These are phyloP conservation scores for Stachybotrys chartarum DNA, from an alignment of 2,329 filamentous ascomycete genomes.

Conservation along the genomic window DNA sequence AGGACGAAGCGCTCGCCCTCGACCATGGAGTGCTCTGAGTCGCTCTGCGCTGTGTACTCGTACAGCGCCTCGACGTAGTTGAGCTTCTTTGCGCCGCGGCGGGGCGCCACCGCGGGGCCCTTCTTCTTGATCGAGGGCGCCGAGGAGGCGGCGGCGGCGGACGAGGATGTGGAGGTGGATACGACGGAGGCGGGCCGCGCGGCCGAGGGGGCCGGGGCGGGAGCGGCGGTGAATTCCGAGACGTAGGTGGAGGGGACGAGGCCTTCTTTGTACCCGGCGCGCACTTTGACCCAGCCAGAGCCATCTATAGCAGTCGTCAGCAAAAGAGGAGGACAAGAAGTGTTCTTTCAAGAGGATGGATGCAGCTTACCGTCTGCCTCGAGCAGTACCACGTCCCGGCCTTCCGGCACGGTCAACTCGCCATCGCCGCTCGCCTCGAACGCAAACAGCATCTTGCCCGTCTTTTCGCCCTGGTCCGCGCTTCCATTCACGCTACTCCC, in stretches of 20 bases:
- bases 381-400: slow-evolving; percentile 67
- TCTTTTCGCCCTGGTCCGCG: slow-evolving; percentile 38
- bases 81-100: slow-evolving; percentile 85
- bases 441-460: slow-evolving; percentile 81
- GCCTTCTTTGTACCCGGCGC: slow-evolving; percentile 67
- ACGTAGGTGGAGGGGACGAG: slow-evolving; percentile 84
- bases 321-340: slow-evolving; percentile 1
- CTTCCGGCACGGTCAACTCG: slow-evolving; percentile 74
- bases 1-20: slow-evolving; percentile 92
- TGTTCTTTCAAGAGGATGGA: background rate
- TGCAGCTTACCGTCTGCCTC: slow-evolving; percentile 75
- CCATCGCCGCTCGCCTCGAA: slow-evolving; percentile 78
- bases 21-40: slow-evolving; percentile 80
- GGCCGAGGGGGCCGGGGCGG: slow-evolving; percentile 30
- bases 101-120: slow-evolving; percentile 84
- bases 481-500: slow-evolving; percentile 39
- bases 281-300: slow-evolving; percentile 84
- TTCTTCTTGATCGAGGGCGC: slow-evolving; percentile 61
- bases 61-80: slow-evolving; percentile 92
- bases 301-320: slow-evolving; percentile 53
- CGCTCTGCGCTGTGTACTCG: slow-evolving; percentile 79
- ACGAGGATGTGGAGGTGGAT: slow-evolving; percentile 56
- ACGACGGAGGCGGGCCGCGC: slow-evolving; percentile 67
- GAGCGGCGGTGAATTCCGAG: slow-evolving; percentile 49
- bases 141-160: slow-evolving; percentile 15